Base-by-base conservation (phyloP, 2,329 filamentous ascomycete genomes). In the Fusarium mundagurra region DNA sequence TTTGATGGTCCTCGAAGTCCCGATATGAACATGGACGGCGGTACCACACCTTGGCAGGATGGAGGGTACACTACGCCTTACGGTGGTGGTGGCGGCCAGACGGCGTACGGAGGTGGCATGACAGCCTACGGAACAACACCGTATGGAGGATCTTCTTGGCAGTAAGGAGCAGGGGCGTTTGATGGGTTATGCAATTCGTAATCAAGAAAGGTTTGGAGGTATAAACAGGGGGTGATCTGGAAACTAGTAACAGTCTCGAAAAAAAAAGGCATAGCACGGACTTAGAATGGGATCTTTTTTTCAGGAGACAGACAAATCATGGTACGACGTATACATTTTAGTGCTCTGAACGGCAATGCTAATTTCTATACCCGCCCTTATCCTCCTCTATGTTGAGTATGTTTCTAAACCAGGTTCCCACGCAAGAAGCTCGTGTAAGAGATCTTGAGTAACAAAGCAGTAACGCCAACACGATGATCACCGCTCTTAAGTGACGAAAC, bases 31-130 rank as follows among this genome's bases (percentile, higher is more conserved):
- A 86, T 92, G 87, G 84, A 90, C 62, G 89, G 86, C 27, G 86
- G 85, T 61, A 86, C 85, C 33, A 86, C 86, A 27, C 87, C 86
- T 33, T 91, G 90, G 85, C 87, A 89, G 72, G 88, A 89, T 48
- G 88, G 91, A 67, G 93, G 92, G 41, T 93, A 90, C 80, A 92
- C 90, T 16, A 94, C 92, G 14, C 91, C 92, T 1, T 78, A 87
- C 54, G 88, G 88, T 20, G 88, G 91, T 65, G 92, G 61, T 18
- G 61, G 50, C 8, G 59, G 91, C 47, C 92, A 89, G 79, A 91
- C 90, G 20, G 92, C 92, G 9, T 91, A 92, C 4, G 93, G 92
- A 76, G 89, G 85, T 29, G 89, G 88, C 65, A 93, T 78, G 80
- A 92, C 90, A 22, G 93, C 92, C 7, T 92, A 92, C 8, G 93